Evolutionary conservation across 129 eudicot genomes (phyloP).

Genomic region (Apium graveolens): DNA sequence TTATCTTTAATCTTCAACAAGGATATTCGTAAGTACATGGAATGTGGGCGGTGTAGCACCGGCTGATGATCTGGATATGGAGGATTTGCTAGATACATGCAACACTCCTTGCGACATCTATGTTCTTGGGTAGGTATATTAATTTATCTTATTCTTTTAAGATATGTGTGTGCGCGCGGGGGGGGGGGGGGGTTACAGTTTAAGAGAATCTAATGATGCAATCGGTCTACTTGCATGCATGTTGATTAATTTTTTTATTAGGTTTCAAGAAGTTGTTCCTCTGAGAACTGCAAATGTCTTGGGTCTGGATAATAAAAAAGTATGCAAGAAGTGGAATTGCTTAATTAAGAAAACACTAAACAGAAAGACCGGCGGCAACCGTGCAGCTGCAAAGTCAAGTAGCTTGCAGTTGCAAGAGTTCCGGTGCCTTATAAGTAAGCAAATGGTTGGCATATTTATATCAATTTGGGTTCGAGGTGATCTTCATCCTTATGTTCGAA

Average conservation of each 20-base stretch:
- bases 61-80: conserved; percentile 23
- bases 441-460: conserved; percentile 20
- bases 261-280: conserved; percentile 47
- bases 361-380: conserved; percentile 1
- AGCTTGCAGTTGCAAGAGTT: conserved; percentile 12
- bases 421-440: conserved; percentile 30
- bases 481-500: conserved; percentile 7
- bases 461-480: conserved; percentile 17
- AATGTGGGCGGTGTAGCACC: conserved; percentile 38
- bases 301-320: conserved; percentile 15
- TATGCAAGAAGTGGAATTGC: conserved; percentile 25
- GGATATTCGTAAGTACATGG: conserved; percentile 36
- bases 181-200: too few species aligned
- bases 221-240: neutral
- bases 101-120: conserved; percentile 29
- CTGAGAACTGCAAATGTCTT: conserved; percentile 29
- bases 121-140: conserved; percentile 31
- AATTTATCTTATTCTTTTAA: neutral
- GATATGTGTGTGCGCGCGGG: too few species aligned
- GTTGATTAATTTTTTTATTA: neutral
- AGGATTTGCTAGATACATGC: conserved; percentile 21
- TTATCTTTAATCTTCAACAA: neutral
- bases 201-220: neutral
- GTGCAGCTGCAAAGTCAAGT: conserved; percentile 1
- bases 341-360: conserved; percentile 25